phyloP scores from a whole-genome alignment of 148 eudicot species.

The Polygonum maritimum region DNA sequence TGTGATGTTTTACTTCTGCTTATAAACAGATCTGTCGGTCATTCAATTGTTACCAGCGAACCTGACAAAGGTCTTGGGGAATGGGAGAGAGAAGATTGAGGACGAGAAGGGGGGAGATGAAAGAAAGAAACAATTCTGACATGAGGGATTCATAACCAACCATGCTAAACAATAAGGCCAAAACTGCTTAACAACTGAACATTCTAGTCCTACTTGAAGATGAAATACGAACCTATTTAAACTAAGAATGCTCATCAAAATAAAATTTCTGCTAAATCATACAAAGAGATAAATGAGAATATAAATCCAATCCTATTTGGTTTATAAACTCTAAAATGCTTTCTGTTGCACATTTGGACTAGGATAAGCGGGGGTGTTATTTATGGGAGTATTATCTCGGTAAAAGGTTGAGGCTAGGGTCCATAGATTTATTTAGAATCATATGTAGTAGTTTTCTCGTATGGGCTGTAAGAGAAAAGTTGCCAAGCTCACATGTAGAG shows the following conservation, averaged over 20 bases:
- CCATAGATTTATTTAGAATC: background rate
- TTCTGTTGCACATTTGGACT: background rate
- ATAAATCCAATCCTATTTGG: background rate
- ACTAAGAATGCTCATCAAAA: background rate
- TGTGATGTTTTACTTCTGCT: background rate
- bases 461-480: background rate
- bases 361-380: background rate
- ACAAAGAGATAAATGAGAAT: background rate
- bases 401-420: background rate
- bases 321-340: background rate
- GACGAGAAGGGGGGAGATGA: background rate
- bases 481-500: background rate
- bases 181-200: background rate
- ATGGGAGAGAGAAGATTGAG: background rate
- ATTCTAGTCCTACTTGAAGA: background rate
- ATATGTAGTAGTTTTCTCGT: background rate
- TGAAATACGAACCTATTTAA: background rate
- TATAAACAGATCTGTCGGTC: background rate
- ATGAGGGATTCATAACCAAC: background rate
- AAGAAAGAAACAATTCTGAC: background rate
- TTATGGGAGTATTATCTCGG: background rate
- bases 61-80: background rate
- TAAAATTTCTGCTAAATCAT: background rate
- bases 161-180: background rate
- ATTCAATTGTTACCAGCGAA: background rate